Evolutionary conservation across 345 rosid species (phyloP).

Genomic region (Eutrema heterophyllum): DNA sequence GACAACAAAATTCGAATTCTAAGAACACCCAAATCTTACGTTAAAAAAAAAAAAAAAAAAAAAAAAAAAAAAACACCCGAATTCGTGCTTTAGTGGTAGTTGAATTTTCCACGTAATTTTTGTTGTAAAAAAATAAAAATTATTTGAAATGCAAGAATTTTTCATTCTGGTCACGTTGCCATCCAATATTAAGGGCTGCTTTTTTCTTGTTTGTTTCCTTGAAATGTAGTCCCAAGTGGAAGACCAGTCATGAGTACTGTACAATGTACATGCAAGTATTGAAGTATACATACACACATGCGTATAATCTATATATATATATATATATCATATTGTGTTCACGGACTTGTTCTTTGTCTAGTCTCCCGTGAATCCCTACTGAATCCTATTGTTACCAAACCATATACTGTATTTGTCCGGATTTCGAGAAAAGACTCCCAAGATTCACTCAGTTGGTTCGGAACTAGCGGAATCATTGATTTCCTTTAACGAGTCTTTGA

Average conservation of each 20-base stretch:
- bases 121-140: neutral
- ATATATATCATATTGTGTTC: too few species aligned
- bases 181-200: neutral
- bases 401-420: neutral
- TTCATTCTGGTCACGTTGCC: neutral
- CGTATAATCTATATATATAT: neutral
- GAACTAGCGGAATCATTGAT: neutral
- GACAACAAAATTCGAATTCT: neutral
- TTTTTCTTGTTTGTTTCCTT: conserved; percentile 8
- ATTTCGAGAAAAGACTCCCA: neutral
- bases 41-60: neutral
- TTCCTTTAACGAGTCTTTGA: neutral
- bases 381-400: conserved; percentile 1
- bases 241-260: neutral
- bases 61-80: neutral
- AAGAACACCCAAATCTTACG: neutral
- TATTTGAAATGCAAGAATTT: neutral
- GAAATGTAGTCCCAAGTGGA: conserved; percentile 18
- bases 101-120: neutral
- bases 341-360: conserved; percentile 18
- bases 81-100: neutral
- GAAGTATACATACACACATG: neutral
- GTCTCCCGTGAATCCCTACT: conserved; percentile 23
- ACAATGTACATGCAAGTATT: conserved; percentile 1
- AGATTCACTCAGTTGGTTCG: neutral